These are phyloP conservation scores for Fomitopsis palustris DNA, from an alignment of 1,284 basidiomycete genomes.

Conservation along the genomic window DNA sequence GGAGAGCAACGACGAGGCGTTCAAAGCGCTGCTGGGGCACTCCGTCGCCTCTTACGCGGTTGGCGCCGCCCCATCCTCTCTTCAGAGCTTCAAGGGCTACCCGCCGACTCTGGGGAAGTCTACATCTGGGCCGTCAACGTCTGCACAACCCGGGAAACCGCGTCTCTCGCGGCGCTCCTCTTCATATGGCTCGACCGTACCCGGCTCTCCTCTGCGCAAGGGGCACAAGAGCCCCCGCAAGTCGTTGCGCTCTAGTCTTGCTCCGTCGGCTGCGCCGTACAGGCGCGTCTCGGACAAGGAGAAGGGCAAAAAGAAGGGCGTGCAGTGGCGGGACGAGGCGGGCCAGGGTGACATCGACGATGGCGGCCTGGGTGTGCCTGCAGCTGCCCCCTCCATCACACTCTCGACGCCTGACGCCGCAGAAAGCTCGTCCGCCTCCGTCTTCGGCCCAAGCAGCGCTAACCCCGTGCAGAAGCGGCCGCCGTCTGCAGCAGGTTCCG, in stretches of 20 bases:
- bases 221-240: slow-evolving; percentile 61
- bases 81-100: slow-evolving; percentile 31
- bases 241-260: slow-evolving; percentile 64
- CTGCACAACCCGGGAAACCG: slow-evolving; percentile 35
- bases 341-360: slow-evolving; percentile 83
- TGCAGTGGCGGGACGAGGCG: slow-evolving; percentile 88
- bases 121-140: slow-evolving; percentile 40
- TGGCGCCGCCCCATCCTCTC: slow-evolving; percentile 18
- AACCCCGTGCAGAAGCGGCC: slow-evolving; percentile 28
- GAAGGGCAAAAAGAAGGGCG: slow-evolving; percentile 68
- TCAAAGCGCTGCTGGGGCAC: slow-evolving; percentile 62
- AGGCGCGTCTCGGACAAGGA: slow-evolving; percentile 59
- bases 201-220: slow-evolving; percentile 31
- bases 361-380: slow-evolving; percentile 35
- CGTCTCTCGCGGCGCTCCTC: slow-evolving; percentile 46
- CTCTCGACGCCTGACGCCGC: slow-evolving; percentile 30
- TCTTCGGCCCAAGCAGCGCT: slow-evolving; percentile 17
- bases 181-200: slow-evolving; percentile 41
- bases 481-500: slow-evolving; percentile 54
- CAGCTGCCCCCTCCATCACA: slow-evolving; percentile 17
- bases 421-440: slow-evolving; percentile 19
- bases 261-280: slow-evolving; percentile 46
- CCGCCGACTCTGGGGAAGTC: slow-evolving; percentile 36
- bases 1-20: slow-evolving; percentile 64
- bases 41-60: slow-evolving; percentile 51